Base-by-base conservation (phyloP, 1,284 basidiomycete genomes). In the Thelephora terrestris region DNA sequence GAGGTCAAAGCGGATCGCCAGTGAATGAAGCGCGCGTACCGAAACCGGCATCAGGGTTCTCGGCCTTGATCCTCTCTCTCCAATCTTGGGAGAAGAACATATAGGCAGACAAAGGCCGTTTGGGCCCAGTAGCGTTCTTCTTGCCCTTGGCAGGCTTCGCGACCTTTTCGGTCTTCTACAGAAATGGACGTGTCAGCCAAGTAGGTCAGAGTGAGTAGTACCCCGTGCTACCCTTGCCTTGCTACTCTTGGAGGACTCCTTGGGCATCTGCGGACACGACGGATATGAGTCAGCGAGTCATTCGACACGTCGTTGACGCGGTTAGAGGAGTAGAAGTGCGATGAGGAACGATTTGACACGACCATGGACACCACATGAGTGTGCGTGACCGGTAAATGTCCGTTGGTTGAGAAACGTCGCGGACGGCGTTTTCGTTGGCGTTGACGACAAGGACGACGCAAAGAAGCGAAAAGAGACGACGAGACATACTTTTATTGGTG, bases 81-180 rank as follows among this genome's bases (percentile, higher is more conserved):
- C 89, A 89, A 70, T 94, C 93, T 68, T 93, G 90, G 61, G 82
- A 85, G 78, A 97, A 97, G 85, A 94, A 94, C 93, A 98, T 96
- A 75, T 96, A 98, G 48, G 93, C 92, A 46, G 92, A 95, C 47
- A 96, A 77, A 2, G 91, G 85, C 47, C 91, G 80, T 71, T 94
- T 94, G 51, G 91, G 91, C 9, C 86, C 85, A 62, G 86, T 85
- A 53, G 79, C 77, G 66, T 89, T 83, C 67, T 90, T 91, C 71
- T 85, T 85, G 49, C 68, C 66, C 59, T 76, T 76, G 48, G 57
- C 53, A 18, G 29, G 29, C 58, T 63, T 60, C 67, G 71, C 54
- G 36, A 71, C 65, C 62, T 80, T 79, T 57, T 80, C 81, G 40
- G 74, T 71, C 71, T 85, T 85, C 59, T 78, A n/a, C 29, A 46